These are phyloP conservation scores for Santalum album DNA, from an alignment of 164 flowering plant species.

Conservation along the genomic window DNA sequence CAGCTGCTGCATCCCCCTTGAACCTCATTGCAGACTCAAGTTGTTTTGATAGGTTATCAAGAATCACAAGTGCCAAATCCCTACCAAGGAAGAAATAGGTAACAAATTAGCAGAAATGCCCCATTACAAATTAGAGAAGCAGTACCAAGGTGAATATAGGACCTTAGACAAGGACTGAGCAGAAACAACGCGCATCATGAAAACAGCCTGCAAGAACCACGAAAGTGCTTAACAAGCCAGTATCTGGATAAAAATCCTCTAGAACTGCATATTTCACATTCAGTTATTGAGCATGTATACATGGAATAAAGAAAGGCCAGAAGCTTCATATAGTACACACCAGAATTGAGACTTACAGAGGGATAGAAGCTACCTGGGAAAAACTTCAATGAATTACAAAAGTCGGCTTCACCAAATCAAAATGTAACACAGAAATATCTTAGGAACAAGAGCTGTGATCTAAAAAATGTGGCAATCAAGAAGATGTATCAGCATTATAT, in stretches of 20 bases:
- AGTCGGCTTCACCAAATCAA: no score
- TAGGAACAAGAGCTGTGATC: no score
- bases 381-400: no score
- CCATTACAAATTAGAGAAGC: background rate
- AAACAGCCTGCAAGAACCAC: conserved; percentile 58
- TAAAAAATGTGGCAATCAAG: no score
- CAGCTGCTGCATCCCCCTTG: conserved; percentile 37
- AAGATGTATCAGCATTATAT: no score
- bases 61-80: conserved; percentile 48
- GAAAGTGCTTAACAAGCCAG: background rate
- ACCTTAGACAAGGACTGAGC: conserved; percentile 85
- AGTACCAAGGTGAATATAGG: conserved; percentile 3
- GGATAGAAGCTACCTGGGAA: no score
- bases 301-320: no score
- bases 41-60: conserved; percentile 60
- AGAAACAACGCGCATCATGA: conserved; percentile 68
- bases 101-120: background rate
- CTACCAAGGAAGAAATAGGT: conserved; percentile 32
- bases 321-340: no score
- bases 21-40: conserved; percentile 50
- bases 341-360: no score
- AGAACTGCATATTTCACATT: background rate
- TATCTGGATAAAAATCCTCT: background rate
- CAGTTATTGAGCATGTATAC: no score
- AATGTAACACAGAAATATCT: no score